A percentile compares a stretch with the other conserved stretches of the same genome.
These are phyloP conservation scores for Acanthamoeba royreba DNA, from an alignment of 208 protist genomes.

Conservation along the genomic window DNA sequence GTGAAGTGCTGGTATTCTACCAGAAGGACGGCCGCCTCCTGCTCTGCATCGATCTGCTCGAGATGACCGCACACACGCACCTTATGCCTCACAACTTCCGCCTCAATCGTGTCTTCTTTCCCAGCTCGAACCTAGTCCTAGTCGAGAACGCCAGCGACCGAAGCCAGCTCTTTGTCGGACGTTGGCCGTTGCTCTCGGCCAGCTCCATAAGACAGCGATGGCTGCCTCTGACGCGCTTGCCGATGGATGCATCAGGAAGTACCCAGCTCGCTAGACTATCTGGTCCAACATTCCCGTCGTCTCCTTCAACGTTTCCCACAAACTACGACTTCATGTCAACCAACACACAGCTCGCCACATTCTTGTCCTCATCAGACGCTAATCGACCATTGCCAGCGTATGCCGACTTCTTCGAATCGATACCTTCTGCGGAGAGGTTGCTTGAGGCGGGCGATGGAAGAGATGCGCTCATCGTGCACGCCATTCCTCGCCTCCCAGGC, in stretches of 20 bases:
- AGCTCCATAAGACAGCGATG: neutral
- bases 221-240: neutral
- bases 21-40: neutral
- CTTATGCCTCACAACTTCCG: neutral
- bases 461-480: neutral
- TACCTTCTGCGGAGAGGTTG: neutral
- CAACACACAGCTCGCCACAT: neutral
- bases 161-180: neutral
- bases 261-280: neutral
- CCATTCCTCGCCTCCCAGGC: neutral
- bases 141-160: neutral
- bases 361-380: neutral
- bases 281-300: neutral
- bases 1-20: neutral
- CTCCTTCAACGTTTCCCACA: neutral
- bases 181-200: neutral
- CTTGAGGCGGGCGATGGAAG: neutral
- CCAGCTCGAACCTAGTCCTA: neutral
- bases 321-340: constrained; percentile 21
- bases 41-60: neutral
- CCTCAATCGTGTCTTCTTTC: neutral
- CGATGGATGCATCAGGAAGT: neutral
- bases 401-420: neutral
- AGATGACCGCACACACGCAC: neutral
- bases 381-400: neutral